Conservation (phyloP, 2,329 filamentous ascomycete genomes). For the Plenodomus tracheiphilus region DNA sequence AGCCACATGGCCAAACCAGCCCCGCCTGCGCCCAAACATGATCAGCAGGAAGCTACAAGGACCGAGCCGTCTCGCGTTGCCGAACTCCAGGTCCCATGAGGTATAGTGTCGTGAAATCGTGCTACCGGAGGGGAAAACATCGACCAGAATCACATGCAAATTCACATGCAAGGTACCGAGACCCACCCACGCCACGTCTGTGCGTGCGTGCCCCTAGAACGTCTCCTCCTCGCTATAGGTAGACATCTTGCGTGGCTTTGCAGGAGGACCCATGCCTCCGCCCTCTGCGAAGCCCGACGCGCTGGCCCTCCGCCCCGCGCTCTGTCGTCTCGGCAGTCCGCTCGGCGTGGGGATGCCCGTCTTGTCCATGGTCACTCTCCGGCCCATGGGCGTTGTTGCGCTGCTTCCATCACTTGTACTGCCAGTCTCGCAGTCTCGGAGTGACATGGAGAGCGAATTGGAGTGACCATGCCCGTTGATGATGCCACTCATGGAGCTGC, state of each 20-base stretch:
- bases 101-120: slow-evolving; percentile 27
- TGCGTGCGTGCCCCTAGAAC: slow-evolving; percentile 47
- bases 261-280: slow-evolving; percentile 52
- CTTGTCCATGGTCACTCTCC: slow-evolving; percentile 50
- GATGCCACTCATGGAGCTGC: slow-evolving; percentile 71
- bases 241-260: slow-evolving; percentile 55
- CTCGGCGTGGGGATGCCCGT: slow-evolving; percentile 56
- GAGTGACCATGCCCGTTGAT: slow-evolving; percentile 41
- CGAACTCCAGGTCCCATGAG: slow-evolving; percentile 19
- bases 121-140: slow-evolving; percentile 14
- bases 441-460: slow-evolving; percentile 35
- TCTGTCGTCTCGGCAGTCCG: slow-evolving; percentile 56
- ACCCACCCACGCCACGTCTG: slow-evolving; percentile 3
- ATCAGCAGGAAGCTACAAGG: slow-evolving; percentile 1
- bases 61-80: not conserved
- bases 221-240: slow-evolving; percentile 59
- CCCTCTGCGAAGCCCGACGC: slow-evolving; percentile 43
- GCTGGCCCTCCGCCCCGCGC: slow-evolving; percentile 49
- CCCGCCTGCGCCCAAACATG: not conserved
- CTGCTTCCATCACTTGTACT: slow-evolving; percentile 41
- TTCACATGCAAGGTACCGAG: slow-evolving; percentile 18
- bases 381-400: slow-evolving; percentile 49
- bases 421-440: slow-evolving; percentile 56
- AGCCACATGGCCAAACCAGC: not conserved
- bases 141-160: slow-evolving; percentile 16